A percentile compares a stretch with the other conserved stretches of the same genome.
Conservation (phyloP, 2,329 filamentous ascomycete genomes). For the Lizonia empirigonia region DNA sequence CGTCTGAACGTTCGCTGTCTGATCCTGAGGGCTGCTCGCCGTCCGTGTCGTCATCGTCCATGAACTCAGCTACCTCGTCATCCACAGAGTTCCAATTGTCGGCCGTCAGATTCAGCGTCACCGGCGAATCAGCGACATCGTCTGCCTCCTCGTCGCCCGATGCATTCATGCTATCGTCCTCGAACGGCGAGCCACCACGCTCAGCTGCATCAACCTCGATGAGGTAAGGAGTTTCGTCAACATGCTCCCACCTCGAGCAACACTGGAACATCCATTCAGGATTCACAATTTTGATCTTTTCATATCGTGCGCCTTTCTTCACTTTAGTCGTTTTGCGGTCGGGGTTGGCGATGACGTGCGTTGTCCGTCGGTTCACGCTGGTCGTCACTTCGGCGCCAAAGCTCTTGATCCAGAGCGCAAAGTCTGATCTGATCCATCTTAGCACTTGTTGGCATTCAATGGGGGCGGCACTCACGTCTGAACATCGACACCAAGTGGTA, state of each 20-base stretch:
- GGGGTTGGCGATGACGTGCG: conserved; percentile 75
- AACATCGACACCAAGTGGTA: conserved; percentile 80
- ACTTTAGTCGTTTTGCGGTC: conserved; percentile 86
- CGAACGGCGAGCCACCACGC: conserved; percentile 43
- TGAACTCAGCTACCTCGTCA: conserved; percentile 76
- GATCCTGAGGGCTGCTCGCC: conserved; percentile 39
- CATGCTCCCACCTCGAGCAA: conserved; percentile 79
- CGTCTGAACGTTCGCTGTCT: conserved; percentile 43
- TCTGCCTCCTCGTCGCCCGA: conserved; percentile 47
- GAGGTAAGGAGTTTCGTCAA: conserved; percentile 80
- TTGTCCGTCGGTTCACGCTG: conserved; percentile 61
- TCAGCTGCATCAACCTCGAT: conserved; percentile 76
- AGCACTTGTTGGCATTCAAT: conserved; percentile 7
- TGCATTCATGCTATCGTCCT: conserved; percentile 50
- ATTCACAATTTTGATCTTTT: conserved; percentile 87
- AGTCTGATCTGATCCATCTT: conserved; percentile 66
- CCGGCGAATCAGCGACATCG: conserved; percentile 29
- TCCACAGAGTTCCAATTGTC: conserved; percentile 59
- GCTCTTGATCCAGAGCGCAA: conserved; percentile 81
- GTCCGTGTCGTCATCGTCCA: conserved; percentile 56
- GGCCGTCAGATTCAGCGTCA: conserved; percentile 33
- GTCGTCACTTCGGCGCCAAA: conserved; percentile 77
- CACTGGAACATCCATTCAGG: conserved; percentile 88
- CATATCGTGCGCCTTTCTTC: conserved; percentile 78
- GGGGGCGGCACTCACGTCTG: conserved; percentile 54